Base-by-base conservation (phyloP, 106 monocot genomes). In the Dendrobium chrysotoxum region DNA sequence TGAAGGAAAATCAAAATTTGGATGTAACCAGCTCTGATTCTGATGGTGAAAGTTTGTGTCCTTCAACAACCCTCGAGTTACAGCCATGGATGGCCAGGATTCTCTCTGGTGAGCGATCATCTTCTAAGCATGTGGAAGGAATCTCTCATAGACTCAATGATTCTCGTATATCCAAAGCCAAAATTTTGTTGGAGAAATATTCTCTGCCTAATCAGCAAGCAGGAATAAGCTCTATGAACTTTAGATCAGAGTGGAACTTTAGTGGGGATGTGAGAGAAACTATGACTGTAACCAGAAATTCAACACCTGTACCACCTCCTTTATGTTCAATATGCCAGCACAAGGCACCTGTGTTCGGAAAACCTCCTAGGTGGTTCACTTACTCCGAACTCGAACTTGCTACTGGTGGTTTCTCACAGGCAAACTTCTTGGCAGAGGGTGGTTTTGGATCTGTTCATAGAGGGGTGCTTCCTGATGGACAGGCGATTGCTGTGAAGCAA, bases 391-490 rank as follows among this genome's bases (percentile, higher is more conserved):
- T 95, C 11, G 88, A 90, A 79, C 85, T 90, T 55, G 95, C 95
- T 30, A 95, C 95, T 0, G 90, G 88, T 84, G 87, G 90, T 7
- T 95, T 95, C 68, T 95, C 92, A 12, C 44, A 88, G 64, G 92
- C 90, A 21, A 95, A 95, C 77, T 95, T 92, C 78, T 87, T 95
- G 84, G 95, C 95, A 13, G 95, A 95, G 68, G 95, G 95, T 72
- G 95, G 92, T 0, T 95, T 90, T 88, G 95, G 95, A 30, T 95
- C 95, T 44, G 95, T 95, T 75, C 90, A 92, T 72, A 84, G 95
- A 82, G 95, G 95, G 9, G 72, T 92, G 40, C 73, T 95, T 1
- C 85, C 85, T 30, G 92, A 95, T 85, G 95, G 92, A 9, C 95
- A 95, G 79, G 85, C 82, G 30, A 78, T 95, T 77, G 95, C 95